Percentiles rank a stretch among this genome's conserved stretches.
Conservation (phyloP, 306 rosid species). For the Cucumis hystrix region DNA sequence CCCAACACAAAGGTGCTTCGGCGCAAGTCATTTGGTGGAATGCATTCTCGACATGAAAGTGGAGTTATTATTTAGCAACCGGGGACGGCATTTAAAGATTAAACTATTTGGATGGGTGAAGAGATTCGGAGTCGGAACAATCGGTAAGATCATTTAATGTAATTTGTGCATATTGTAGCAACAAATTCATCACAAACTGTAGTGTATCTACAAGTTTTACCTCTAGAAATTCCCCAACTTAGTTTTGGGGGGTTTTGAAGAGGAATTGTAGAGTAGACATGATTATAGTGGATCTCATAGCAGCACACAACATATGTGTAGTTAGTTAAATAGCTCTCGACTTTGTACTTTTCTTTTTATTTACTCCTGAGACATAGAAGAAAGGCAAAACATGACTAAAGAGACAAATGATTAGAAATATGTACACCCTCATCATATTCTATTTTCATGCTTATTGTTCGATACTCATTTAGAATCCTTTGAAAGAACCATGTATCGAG, state of each 20-base stretch:
- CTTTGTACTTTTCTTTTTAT: neutral
- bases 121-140: neutral
- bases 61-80: neutral
- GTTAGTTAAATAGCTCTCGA: neutral
- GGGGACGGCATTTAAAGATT: neutral
- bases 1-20: neutral
- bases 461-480: neutral
- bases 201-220: neutral
- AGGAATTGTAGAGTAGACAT: neutral
- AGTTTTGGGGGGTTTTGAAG: neutral
- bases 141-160: neutral
- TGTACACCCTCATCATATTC: neutral
- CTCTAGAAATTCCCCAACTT: neutral
- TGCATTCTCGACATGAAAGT: neutral
- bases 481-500: neutral
- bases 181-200: neutral
- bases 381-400: neutral
- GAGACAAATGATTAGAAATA: neutral
- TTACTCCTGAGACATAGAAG: neutral
- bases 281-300: neutral
- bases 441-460: neutral
- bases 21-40: neutral
- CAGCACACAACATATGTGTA: neutral
- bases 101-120: neutral
- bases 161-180: constrained; percentile 1